Evolutionary conservation across 345 rosid genomes (phyloP).

Genomic region (Sonneratia caseolaris): DNA sequence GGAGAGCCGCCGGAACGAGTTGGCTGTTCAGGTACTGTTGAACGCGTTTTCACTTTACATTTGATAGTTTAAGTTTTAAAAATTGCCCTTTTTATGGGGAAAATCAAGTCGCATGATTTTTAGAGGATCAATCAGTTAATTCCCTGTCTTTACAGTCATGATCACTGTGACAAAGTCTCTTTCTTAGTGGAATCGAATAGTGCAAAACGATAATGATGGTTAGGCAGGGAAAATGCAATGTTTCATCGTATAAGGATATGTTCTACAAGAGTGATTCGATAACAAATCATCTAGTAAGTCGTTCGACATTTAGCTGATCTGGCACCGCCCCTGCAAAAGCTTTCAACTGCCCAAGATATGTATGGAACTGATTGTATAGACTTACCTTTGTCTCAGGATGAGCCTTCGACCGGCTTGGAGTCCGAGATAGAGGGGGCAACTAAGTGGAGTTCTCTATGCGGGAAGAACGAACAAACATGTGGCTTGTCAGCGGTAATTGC

Average conservation of each 20-base stretch:
- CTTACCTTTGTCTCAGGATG: constrained; percentile 23
- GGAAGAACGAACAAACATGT: constrained; percentile 34
- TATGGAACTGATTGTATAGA: neutral
- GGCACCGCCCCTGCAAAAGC: too few species aligned
- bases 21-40: constrained; percentile 35
- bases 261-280: too few species aligned
- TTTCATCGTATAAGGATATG: too few species aligned
- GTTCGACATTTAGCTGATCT: neutral
- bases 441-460: constrained; percentile 60
- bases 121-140: neutral
- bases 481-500: constrained; percentile 45
- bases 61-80: neutral
- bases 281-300: too few species aligned
- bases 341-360: too few species aligned
- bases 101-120: too few species aligned
- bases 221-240: too few species aligned
- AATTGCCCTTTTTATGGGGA: neutral
- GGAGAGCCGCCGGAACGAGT: constrained; percentile 36
- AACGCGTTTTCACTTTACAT: constrained; percentile 10
- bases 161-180: too few species aligned
- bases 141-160: neutral
- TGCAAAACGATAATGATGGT: too few species aligned
- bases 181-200: too few species aligned
- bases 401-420: constrained; percentile 40
- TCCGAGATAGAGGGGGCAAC: constrained; percentile 65